phyloP scores from a whole-genome alignment of 2,329 filamentous ascomycete genomes.

The Pseudogymnoascus sp. region DNA sequence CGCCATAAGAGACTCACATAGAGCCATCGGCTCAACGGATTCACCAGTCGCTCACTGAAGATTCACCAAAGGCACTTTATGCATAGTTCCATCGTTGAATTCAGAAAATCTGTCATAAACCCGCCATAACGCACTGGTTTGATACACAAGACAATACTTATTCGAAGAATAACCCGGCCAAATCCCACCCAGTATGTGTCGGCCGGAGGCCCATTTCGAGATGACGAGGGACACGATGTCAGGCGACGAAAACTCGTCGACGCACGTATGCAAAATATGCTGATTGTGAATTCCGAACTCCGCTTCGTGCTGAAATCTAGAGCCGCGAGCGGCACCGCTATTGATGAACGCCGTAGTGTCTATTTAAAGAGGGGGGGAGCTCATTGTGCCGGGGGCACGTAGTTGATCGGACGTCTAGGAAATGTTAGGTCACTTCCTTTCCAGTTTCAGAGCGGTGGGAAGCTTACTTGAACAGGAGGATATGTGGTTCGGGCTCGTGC shows the following conservation, averaged over 20 bases:
- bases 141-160: slow-evolving; percentile 6
- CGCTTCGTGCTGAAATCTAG: slow-evolving; percentile 6
- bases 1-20: background rate
- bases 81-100: slow-evolving; percentile 5
- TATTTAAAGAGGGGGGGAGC: background rate
- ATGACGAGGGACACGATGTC: slow-evolving; percentile 3
- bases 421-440: background rate
- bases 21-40: background rate
- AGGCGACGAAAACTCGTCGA: slow-evolving; percentile 2
- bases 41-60: background rate
- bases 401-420: background rate
- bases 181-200: background rate
- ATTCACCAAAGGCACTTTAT: background rate
- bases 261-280: slow-evolving; percentile 6
- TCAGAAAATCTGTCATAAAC: slow-evolving; percentile 2
- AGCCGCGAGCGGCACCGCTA: slow-evolving; percentile 1
- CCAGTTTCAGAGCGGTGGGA: background rate
- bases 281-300: slow-evolving; percentile 5
- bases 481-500: slow-evolving; percentile 96
- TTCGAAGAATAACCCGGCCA: background rate
- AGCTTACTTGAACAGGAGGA: slow-evolving; percentile 87
- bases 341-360: slow-evolving; percentile 1
- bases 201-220: background rate
- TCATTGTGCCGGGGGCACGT: background rate
- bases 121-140: background rate